Conservation (phyloP, 2,329 filamentous ascomycete species). For the Sordariomycetes sp. region DNA sequence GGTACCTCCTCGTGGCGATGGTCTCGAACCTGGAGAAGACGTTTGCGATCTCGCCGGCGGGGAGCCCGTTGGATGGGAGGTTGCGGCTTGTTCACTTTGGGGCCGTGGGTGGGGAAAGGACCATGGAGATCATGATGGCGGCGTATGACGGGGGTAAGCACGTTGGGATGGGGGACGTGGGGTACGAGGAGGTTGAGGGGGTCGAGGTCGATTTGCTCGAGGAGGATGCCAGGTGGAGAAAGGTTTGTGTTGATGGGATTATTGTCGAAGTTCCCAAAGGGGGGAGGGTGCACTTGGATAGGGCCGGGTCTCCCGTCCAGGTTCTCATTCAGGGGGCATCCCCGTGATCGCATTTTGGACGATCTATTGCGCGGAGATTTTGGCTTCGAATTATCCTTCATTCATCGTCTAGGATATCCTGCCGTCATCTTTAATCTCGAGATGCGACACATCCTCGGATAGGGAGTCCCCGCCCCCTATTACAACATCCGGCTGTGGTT, state of each 20-base stretch:
- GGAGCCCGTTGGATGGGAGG: constrained; percentile 54
- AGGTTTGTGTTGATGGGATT: constrained; percentile 84
- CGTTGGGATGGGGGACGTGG: constrained; percentile 43
- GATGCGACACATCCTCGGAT: background rate
- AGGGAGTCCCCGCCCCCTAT: constrained; percentile 1
- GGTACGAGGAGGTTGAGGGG: constrained; percentile 58
- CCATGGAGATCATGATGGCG: constrained; percentile 64
- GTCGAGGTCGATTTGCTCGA: constrained; percentile 56
- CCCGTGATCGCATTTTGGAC: background rate
- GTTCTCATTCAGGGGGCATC: constrained; percentile 18
- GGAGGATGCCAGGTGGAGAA: constrained; percentile 60
- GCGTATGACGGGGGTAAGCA: constrained; percentile 47
- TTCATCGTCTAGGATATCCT: background rate
- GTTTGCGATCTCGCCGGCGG: constrained; percentile 69
- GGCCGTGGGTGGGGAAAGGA: constrained; percentile 45
- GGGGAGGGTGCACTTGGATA: constrained; percentile 57
- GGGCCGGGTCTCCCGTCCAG: constrained; percentile 10
- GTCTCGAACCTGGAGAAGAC: constrained; percentile 72
- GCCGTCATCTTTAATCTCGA: background rate
- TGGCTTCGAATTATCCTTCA: background rate
- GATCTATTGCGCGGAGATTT: background rate
- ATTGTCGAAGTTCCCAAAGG: constrained; percentile 61
- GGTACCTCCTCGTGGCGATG: constrained; percentile 63
- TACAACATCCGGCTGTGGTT: constrained; percentile 4
- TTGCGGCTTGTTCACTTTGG: constrained; percentile 67